A percentile compares a stretch with the other conserved stretches of the same genome.
Conservation (phyloP, 176 grass and related monocot genomes). For the Paspalum vaginatum region DNA sequence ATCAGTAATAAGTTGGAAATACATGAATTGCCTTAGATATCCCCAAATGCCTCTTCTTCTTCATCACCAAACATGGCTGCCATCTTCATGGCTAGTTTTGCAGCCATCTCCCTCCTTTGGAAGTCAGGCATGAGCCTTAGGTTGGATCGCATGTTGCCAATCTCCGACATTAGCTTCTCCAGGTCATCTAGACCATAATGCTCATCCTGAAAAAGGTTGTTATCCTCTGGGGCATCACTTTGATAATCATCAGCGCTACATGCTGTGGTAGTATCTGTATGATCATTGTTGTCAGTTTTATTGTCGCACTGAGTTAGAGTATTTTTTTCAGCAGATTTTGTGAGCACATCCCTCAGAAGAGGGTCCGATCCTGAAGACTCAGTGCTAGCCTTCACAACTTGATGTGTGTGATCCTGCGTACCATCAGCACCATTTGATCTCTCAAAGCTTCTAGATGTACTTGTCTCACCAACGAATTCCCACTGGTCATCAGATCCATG, state of each 20-base stretch:
- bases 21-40: constrained; percentile 32
- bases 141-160: constrained; percentile 81
- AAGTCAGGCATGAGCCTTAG: constrained; percentile 90
- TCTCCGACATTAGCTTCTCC: constrained; percentile 85
- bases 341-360: constrained; percentile 39
- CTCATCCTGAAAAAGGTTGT: constrained; percentile 50
- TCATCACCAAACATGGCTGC: constrained; percentile 79
- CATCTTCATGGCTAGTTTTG: constrained; percentile 89
- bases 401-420: constrained; percentile 26
- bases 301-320: constrained; percentile 14
- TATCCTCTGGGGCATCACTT: constrained; percentile 27
- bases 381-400: constrained; percentile 30
- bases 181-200: constrained; percentile 84
- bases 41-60: constrained; percentile 62
- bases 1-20: neutral
- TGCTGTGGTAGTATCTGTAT: constrained; percentile 17
- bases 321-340: constrained; percentile 36
- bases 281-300: constrained; percentile 14
- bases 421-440: constrained; percentile 43
- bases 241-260: constrained; percentile 21
- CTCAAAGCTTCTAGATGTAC: constrained; percentile 53
- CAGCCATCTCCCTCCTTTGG: constrained; percentile 87
- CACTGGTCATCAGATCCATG: constrained; percentile 90
- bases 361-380: constrained; percentile 23
- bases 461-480: constrained; percentile 56